phyloP scores from a whole-genome alignment of 1,284 basidiomycete species.

The Austroboletus novae-zelandiae region DNA sequence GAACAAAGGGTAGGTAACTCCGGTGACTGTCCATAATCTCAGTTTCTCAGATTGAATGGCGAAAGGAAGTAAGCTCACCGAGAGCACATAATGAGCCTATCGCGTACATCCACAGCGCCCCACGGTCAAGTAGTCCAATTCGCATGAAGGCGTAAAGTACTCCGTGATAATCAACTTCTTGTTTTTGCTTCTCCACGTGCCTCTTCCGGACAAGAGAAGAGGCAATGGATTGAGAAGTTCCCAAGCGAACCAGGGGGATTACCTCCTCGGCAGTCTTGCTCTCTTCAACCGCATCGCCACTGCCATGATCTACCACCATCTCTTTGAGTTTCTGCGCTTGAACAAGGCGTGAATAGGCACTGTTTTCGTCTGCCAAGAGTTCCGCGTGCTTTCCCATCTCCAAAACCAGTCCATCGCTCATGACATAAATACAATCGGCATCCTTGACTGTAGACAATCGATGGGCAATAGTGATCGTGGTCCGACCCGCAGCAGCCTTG shows the following conservation, averaged over 20 bases:
- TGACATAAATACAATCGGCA: constrained; percentile 84
- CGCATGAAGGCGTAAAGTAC: constrained; percentile 69
- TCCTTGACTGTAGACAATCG: constrained; percentile 79
- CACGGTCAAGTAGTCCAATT: constrained; percentile 65
- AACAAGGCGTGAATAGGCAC: constrained; percentile 77
- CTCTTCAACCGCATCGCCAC: constrained; percentile 37
- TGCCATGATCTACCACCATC: constrained; percentile 24
- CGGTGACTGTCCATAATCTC: constrained; percentile 41
- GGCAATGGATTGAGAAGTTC: constrained; percentile 66
- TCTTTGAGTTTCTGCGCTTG: constrained; percentile 79
- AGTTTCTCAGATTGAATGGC: constrained; percentile 13
- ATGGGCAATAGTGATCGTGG: constrained; percentile 78
- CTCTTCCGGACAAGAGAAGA: constrained; percentile 65
- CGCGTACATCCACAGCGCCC: constrained; percentile 54
- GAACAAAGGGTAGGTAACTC: constrained; percentile 85
- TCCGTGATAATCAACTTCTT: constrained; percentile 41
- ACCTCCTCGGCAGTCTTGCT: constrained; percentile 59
- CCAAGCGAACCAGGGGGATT: constrained; percentile 62
- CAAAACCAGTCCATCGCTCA: constrained; percentile 81
- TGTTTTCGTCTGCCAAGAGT: constrained; percentile 61
- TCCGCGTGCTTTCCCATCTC: constrained; percentile 85
- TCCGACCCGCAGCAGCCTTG: constrained; percentile 81
- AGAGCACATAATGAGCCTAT: constrained; percentile 55
- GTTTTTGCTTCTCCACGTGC: constrained; percentile 35
- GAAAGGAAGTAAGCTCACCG: constrained; percentile 36